These are phyloP conservation scores for Camellia lanceoleosa DNA, from an alignment of 148 eudicot species.

Conservation along the genomic window DNA sequence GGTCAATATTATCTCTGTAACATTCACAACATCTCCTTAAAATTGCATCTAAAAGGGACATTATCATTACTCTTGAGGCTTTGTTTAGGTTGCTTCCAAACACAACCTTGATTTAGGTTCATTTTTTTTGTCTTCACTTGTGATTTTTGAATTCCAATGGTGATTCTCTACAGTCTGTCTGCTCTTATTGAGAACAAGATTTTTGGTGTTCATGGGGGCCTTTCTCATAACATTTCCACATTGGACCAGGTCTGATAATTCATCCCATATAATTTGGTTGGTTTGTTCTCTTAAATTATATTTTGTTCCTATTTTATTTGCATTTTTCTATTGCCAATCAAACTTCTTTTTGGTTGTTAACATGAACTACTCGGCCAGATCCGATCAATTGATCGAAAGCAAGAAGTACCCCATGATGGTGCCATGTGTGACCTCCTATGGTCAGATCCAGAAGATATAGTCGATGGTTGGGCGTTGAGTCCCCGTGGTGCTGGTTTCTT, in stretches of 20 bases:
- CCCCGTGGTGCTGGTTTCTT: constrained; percentile 93
- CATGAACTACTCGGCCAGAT: constrained; percentile 45
- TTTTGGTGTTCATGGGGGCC: constrained; percentile 90
- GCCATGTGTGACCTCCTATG: constrained; percentile 94
- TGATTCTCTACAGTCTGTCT: constrained; percentile 52
- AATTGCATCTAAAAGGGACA: not conserved
- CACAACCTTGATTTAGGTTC: not conserved
- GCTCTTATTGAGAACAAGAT: constrained; percentile 92
- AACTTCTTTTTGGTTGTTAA: constrained; percentile 2
- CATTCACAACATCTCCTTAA: not conserved
- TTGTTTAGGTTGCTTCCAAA: not conserved
- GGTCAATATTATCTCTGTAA: not conserved
- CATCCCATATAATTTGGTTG: not conserved
- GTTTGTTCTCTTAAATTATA: not conserved
- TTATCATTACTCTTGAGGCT: not conserved
- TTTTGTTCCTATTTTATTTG: not conserved
- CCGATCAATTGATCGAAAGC: constrained; percentile 79
- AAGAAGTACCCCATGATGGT: constrained; percentile 93
- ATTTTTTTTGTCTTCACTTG: not conserved
- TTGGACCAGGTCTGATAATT: constrained; percentile 67
- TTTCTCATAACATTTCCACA: constrained; percentile 69
- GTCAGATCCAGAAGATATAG: constrained; percentile 90
- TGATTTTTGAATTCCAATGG: constrained; percentile 8
- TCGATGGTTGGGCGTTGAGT: constrained; percentile 87
- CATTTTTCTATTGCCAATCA: not conserved